Evolutionary conservation across 2,329 filamentous ascomycete species (phyloP).

Genomic region (Hypoxylon sp.): DNA sequence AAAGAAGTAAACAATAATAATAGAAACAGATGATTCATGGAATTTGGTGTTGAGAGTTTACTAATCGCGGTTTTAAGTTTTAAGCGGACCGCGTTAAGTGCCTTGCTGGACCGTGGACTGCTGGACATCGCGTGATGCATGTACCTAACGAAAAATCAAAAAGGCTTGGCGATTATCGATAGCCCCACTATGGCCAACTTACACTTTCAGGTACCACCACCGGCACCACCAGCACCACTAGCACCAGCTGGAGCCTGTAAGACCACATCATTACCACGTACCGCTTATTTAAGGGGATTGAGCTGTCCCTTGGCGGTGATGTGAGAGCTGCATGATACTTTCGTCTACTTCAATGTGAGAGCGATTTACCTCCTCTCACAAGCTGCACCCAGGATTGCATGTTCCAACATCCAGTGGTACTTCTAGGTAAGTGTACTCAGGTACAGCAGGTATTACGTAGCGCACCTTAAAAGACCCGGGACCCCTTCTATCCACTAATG

Average conservation of each 20-base stretch:
- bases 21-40: background rate
- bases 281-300: background rate
- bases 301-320: background rate
- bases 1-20: constrained; percentile 1
- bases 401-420: constrained; percentile 6
- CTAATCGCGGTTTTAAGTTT: constrained; percentile 20
- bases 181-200: constrained; percentile 32
- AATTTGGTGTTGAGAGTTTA: constrained; percentile 22
- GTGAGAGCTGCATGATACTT: background rate
- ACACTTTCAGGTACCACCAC: constrained; percentile 22
- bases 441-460: constrained; percentile 44
- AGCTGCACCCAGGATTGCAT: background rate
- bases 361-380: background rate
- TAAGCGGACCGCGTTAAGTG: constrained; percentile 40
- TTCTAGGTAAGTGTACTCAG: constrained; percentile 17
- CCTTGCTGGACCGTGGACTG: constrained; percentile 15
- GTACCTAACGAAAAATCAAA: constrained; percentile 20
- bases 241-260: background rate
- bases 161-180: constrained; percentile 36
- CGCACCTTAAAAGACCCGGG: constrained; percentile 39
- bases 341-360: background rate
- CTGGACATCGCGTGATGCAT: constrained; percentile 31
- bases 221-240: too few species aligned
- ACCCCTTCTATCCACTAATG: constrained; percentile 41
- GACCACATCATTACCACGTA: constrained; percentile 5